Percentiles rank a stretch among this genome's conserved stretches.
These are phyloP conservation scores for Pogostemon cablin DNA, from an alignment of 257 asterid genomes.

Conservation along the genomic window DNA sequence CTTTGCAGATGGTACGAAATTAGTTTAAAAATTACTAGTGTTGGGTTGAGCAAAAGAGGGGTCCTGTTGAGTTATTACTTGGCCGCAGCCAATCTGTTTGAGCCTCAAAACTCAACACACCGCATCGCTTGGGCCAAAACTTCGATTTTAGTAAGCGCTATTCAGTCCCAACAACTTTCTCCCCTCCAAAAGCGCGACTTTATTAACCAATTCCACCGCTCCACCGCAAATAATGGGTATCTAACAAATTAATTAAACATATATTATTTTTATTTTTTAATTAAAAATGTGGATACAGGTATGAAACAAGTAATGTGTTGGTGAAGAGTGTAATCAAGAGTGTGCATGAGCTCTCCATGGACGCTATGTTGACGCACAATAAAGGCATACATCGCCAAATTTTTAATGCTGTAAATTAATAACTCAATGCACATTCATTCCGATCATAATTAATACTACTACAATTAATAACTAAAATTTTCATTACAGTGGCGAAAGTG, in stretches of 20 bases:
- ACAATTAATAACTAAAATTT: neutral
- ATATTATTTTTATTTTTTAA: no score
- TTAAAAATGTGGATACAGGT: constrained; percentile 24
- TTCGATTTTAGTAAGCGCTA: constrained; percentile 42
- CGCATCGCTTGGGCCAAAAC: constrained; percentile 80
- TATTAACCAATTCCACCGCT: constrained; percentile 37
- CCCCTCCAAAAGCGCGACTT: constrained; percentile 41
- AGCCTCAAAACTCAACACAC: constrained; percentile 55
- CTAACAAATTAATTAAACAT: neutral
- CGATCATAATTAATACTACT: neutral
- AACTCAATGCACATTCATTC: neutral
- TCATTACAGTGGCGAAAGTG: constrained; percentile 13
- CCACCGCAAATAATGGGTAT: neutral
- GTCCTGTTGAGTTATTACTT: constrained; percentile 49
- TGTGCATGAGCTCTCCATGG: constrained; percentile 52
- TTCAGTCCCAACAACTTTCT: constrained; percentile 32
- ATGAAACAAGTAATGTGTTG: constrained; percentile 31
- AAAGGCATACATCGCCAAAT: constrained; percentile 49
- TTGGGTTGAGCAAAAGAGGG: constrained; percentile 47
- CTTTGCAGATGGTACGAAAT: constrained; percentile 55
- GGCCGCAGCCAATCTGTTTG: constrained; percentile 61
- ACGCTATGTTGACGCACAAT: constrained; percentile 45
- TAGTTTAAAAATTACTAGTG: constrained; percentile 26
- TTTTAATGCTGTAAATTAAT: constrained; percentile 43
- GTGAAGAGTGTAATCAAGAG: constrained; percentile 41